Evolutionary conservation across 805 yeast species (phyloP).

Genomic region (Priceomyces haplophilus): DNA sequence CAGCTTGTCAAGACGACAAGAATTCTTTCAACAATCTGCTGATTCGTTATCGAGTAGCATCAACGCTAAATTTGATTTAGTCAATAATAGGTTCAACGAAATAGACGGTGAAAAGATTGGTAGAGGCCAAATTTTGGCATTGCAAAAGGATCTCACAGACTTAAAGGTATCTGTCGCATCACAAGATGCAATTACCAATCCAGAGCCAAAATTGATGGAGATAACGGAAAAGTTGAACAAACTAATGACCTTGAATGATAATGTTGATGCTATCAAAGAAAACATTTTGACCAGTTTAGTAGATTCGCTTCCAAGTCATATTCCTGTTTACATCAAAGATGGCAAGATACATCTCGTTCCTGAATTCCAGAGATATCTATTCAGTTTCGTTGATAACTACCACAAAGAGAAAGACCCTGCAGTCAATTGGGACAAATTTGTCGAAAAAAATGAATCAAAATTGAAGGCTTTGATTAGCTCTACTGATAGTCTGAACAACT

Average conservation of each 20-base stretch:
- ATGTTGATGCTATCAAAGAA: slow-evolving; percentile 14
- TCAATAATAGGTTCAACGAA: slow-evolving; percentile 12
- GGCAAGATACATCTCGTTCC: slow-evolving; percentile 37
- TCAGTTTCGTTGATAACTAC: slow-evolving; percentile 30
- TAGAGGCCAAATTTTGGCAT: slow-evolving; percentile 6
- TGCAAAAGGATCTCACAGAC: slow-evolving; percentile 12
- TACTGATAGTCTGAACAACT: slow-evolving; percentile 4
- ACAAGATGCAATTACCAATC: slow-evolving; percentile 6
- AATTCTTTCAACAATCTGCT: slow-evolving; percentile 15
- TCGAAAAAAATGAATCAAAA: slow-evolving; percentile 17
- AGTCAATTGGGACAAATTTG: slow-evolving; percentile 22
- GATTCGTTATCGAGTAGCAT: slow-evolving; percentile 12
- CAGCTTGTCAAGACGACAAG: slow-evolving; percentile 18
- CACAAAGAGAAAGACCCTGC: slow-evolving; percentile 10
- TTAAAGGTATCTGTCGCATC: slow-evolving; percentile 11
- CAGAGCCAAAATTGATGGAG: slow-evolving; percentile 14
- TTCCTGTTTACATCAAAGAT: slow-evolving; percentile 33
- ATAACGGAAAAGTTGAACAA: slow-evolving; percentile 15
- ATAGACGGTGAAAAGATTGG: slow-evolving; percentile 5
- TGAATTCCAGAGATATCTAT: slow-evolving; percentile 35
- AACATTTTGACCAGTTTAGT: slow-evolving; percentile 19
- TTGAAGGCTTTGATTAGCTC: slow-evolving; percentile 17
- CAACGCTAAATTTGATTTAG: slow-evolving; percentile 15
- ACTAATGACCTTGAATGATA: slow-evolving; percentile 11
- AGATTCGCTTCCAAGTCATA: slow-evolving; percentile 24